Percentiles rank a stretch among this genome's conserved stretches.
Evolutionary conservation across 2,329 filamentous ascomycete species (phyloP).

Genomic region (Alternaria viburni): DNA sequence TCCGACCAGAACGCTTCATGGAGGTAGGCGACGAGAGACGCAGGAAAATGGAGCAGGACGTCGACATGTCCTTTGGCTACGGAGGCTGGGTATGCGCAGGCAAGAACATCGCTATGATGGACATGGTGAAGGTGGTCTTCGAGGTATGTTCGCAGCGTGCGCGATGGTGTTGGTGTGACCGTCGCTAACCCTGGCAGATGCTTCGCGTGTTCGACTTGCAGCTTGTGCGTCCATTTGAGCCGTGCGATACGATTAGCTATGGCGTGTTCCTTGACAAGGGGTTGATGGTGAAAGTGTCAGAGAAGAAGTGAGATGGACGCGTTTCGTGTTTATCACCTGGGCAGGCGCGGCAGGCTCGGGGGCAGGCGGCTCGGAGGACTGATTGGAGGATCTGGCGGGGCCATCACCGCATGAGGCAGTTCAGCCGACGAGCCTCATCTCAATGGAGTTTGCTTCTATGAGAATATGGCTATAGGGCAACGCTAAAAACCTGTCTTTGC

Average conservation of each 20-base stretch:
- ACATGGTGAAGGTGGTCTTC: background rate
- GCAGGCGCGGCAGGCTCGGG: background rate
- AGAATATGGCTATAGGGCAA: background rate
- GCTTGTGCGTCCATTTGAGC: background rate
- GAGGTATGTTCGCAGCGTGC: background rate
- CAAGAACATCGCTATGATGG: conserved; percentile 2
- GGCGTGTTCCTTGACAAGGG: background rate
- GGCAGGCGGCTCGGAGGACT: background rate
- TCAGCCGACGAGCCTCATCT: background rate
- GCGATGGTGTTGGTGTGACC: background rate
- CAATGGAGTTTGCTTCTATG: background rate
- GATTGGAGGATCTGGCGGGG: background rate
- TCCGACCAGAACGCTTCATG: conserved; percentile 2
- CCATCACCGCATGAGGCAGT: background rate
- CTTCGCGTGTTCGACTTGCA: background rate
- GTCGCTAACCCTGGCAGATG: background rate
- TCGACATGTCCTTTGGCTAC: background rate
- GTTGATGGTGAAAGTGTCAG: background rate
- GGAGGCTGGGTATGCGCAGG: conserved; percentile 3
- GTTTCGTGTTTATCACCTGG: background rate
- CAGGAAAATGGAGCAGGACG: background rate
- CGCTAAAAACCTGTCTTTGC: background rate
- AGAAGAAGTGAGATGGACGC: background rate
- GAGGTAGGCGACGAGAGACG: background rate
- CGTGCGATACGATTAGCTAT: background rate